Evolutionary conservation across 148 eudicot genomes (phyloP).

Genomic region (Pouteria glomerata): DNA sequence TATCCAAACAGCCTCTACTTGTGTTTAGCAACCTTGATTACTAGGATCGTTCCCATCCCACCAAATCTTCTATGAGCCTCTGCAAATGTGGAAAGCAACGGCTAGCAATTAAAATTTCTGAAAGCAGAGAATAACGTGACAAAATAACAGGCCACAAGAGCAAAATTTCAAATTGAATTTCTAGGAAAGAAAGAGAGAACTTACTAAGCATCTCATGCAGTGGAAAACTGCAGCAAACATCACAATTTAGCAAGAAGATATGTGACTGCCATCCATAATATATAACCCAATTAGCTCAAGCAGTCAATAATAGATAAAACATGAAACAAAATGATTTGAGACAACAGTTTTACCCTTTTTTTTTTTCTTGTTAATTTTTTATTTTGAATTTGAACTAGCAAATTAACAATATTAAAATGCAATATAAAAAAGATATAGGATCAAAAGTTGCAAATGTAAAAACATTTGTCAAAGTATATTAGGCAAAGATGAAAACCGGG

Average conservation of each 20-base stretch:
- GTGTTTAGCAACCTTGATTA: constrained; percentile 47
- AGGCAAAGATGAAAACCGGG: constrained; percentile 42
- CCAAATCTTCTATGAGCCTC: constrained; percentile 65
- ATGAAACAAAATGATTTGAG: background rate
- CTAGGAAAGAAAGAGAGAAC: background rate
- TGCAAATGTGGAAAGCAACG: constrained; percentile 26
- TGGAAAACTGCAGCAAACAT: constrained; percentile 97
- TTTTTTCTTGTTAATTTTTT: too few relatives aligned
- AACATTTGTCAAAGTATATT: background rate
- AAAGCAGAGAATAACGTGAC: constrained; percentile 6
- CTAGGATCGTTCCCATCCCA: constrained; percentile 68
- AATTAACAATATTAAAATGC: background rate
- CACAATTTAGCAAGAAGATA: constrained; percentile 86
- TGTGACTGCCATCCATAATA: constrained; percentile 54
- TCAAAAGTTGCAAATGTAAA: background rate
- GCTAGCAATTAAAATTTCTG: constrained; percentile 3
- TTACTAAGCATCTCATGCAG: constrained; percentile 94
- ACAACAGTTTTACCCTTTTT: background rate
- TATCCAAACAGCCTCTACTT: background rate
- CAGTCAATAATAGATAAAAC: background rate
- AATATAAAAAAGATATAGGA: background rate
- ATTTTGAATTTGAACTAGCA: background rate
- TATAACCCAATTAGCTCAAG: background rate
- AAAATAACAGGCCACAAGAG: background rate
- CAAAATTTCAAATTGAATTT: background rate